Base-by-base conservation (phyloP, 345 rosid species). In the Sisymbrium altissimum region DNA sequence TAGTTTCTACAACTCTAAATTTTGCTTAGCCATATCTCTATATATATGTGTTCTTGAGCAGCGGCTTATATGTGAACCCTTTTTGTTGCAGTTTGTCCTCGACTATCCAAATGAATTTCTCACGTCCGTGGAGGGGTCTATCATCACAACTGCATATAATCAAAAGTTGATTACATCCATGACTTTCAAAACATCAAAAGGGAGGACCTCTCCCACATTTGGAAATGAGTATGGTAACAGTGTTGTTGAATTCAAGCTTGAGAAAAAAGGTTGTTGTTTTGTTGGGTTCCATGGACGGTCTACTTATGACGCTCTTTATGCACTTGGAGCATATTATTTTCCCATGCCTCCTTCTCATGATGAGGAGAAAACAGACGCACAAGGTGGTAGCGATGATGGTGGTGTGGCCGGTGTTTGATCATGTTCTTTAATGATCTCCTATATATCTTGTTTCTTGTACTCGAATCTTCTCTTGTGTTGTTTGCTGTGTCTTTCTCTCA, bases 211-310 rank as follows among this genome's bases (percentile, higher is more conserved):
- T 44, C 49, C 19, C 1, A 33, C n/a, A 9, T 7, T 41, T 32
- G 77, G 77, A 40, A 54, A 1, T 5, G 56, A 9, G 15, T 14
- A 9, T 29, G 65, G 65, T 19, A 9, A 9, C 9, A 41, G 6
- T 5, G 7, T 32, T 32, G 36, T 6, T 32, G 5, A 6, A 10
- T 65, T 73, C 8, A 3, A 4, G n/a, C 7, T 64, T 0, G 27
- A 64, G 63, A 41, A 2, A 0, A 0, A 50, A 62, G 76, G 64
- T 4, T 13, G 14, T 32, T 46, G 10, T 50, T n/a, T 74, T 17
- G 49, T 74, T 36, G 78, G 78, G 9, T 74, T 66, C 21, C 57
- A 64, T 56, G 78, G 78, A 44, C 56, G 78, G 11, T 30, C 38
- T 0, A 25, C 57, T 71, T 17, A 23, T 30, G 49, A 23, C 25